These are phyloP conservation scores for Candida sithepensis DNA, from an alignment of 805 yeast genomes.

Conservation along the genomic window DNA sequence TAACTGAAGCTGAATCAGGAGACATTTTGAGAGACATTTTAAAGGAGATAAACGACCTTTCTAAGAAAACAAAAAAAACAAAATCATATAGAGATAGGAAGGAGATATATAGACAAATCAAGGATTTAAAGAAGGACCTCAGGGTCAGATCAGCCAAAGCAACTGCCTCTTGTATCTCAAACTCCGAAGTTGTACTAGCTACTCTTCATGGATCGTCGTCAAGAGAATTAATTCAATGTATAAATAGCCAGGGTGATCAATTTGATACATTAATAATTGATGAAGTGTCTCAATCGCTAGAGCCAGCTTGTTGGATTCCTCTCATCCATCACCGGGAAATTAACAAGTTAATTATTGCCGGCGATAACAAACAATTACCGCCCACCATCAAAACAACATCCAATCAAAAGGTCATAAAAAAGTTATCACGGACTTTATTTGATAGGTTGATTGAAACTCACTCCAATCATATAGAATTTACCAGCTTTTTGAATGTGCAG, in stretches of 20 bases:
- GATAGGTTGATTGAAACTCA: conserved; percentile 63
- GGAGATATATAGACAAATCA: conserved; percentile 66
- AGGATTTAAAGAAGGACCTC: conserved; percentile 66
- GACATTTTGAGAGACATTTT: conserved; percentile 64
- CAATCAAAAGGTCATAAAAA: conserved; percentile 36
- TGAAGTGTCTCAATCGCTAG: conserved; percentile 91
- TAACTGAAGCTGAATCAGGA: conserved; percentile 57
- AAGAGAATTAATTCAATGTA: conserved; percentile 55
- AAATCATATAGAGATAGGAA: conserved; percentile 62
- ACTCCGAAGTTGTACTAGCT: conserved; percentile 68
- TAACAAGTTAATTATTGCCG: conserved; percentile 72
- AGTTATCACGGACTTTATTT: conserved; percentile 66
- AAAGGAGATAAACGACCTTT: conserved; percentile 55
- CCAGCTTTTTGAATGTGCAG: conserved; percentile 67
- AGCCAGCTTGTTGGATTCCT: conserved; percentile 97
- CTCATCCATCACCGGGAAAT: conserved; percentile 59
- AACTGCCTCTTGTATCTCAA: conserved; percentile 51
- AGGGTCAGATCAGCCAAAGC: conserved; percentile 62
- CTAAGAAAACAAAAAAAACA: conserved; percentile 45
- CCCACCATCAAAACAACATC: conserved; percentile 73
- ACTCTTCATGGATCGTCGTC: conserved; percentile 90
- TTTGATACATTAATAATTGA: conserved; percentile 87
- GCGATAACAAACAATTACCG: conserved; percentile 89
- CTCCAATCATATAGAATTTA: conserved; percentile 41
- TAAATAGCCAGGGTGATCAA: conserved; percentile 33